Percentiles rank a stretch among this genome's conserved stretches.
These are phyloP conservation scores for Podospora pseudopauciseta DNA, from an alignment of 495 filamentous ascomycete species.

Conservation along the genomic window DNA sequence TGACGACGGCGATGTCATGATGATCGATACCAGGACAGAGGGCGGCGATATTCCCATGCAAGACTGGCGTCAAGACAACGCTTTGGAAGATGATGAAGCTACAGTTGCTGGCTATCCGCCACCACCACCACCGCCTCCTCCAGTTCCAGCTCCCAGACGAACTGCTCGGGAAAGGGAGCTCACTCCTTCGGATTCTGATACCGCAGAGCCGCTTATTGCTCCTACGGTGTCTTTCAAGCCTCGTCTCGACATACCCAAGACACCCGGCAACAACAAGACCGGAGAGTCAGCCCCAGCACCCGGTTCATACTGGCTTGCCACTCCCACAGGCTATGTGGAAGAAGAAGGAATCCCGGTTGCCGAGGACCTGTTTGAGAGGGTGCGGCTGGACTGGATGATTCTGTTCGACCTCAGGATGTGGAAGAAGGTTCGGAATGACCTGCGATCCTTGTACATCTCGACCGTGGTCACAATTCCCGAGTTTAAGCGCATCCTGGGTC, in stretches of 20 bases:
- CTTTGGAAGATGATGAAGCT: slow-evolving; percentile 61
- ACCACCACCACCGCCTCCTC: slow-evolving; percentile 60
- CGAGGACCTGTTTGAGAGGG: slow-evolving; percentile 81
- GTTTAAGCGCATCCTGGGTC: slow-evolving; percentile 93
- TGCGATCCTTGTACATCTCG: slow-evolving; percentile 91
- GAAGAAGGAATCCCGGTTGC: slow-evolving; percentile 59
- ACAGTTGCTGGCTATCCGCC: slow-evolving; percentile 66
- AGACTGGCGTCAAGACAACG: slow-evolving; percentile 42
- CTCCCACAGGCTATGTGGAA: slow-evolving; percentile 60
- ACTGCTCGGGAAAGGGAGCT: slow-evolving; percentile 49
- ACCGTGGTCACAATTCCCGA: slow-evolving; percentile 91
- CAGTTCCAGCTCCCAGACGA: slow-evolving; percentile 33
- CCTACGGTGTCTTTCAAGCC: slow-evolving; percentile 50
- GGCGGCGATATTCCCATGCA: slow-evolving; percentile 55
- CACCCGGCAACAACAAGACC: slow-evolving; percentile 39
- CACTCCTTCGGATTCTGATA: slow-evolving; percentile 59
- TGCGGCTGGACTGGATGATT: slow-evolving; percentile 91
- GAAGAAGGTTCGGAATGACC: slow-evolving; percentile 88
- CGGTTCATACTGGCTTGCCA: slow-evolving; percentile 82
- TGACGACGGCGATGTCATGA: slow-evolving; percentile 52
- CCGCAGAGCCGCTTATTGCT: slow-evolving; percentile 54
- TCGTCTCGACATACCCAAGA: slow-evolving; percentile 56
- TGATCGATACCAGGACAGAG: slow-evolving; percentile 46
- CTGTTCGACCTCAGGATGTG: slow-evolving; percentile 95
- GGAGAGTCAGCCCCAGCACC: slow-evolving; percentile 42